Evolutionary conservation across 352 stramenopile species (phyloP).

Genomic region (Phytopythium montanum): DNA sequence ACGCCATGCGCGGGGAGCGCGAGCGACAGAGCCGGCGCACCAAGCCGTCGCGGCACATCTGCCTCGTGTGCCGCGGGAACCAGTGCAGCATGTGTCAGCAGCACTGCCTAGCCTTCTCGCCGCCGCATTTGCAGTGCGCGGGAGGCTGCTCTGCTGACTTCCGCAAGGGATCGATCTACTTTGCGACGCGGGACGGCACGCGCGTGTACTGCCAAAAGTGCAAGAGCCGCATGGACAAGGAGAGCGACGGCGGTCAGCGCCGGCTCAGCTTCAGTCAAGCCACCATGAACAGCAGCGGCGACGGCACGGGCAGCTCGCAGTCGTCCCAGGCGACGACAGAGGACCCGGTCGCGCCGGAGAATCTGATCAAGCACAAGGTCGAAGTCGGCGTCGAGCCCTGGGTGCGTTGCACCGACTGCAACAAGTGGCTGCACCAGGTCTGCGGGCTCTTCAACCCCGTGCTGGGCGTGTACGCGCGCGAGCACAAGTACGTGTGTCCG

Average conservation of each 20-base stretch:
- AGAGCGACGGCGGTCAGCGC: constrained; percentile 10
- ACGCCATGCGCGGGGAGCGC: constrained; percentile 36
- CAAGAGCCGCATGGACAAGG: constrained; percentile 34
- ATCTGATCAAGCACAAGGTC: constrained; percentile 65
- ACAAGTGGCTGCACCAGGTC: constrained; percentile 87
- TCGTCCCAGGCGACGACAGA: constrained; percentile 2
- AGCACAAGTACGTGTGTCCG: constrained; percentile 55
- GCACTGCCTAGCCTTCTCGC: constrained; percentile 56
- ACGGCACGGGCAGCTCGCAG: constrained; percentile 12
- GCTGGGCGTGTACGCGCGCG: constrained; percentile 41
- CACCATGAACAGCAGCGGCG: constrained; percentile 4
- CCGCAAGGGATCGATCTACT: constrained; percentile 75
- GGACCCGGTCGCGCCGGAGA: neutral
- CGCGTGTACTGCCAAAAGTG: constrained; percentile 82
- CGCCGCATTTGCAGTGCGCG: constrained; percentile 72
- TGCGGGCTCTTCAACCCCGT: constrained; percentile 92
- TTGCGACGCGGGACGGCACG: constrained; percentile 66
- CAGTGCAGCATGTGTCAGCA: constrained; percentile 74
- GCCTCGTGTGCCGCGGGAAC: constrained; percentile 57
- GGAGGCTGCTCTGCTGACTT: constrained; percentile 72
- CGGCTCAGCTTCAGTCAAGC: constrained; percentile 2
- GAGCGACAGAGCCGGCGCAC: constrained; percentile 46
- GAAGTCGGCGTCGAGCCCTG: constrained; percentile 70
- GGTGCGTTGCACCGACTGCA: constrained; percentile 80
- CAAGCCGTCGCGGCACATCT: constrained; percentile 37